Conservation (phyloP, 495 filamentous ascomycete species). For the Penicillium daleae region DNA sequence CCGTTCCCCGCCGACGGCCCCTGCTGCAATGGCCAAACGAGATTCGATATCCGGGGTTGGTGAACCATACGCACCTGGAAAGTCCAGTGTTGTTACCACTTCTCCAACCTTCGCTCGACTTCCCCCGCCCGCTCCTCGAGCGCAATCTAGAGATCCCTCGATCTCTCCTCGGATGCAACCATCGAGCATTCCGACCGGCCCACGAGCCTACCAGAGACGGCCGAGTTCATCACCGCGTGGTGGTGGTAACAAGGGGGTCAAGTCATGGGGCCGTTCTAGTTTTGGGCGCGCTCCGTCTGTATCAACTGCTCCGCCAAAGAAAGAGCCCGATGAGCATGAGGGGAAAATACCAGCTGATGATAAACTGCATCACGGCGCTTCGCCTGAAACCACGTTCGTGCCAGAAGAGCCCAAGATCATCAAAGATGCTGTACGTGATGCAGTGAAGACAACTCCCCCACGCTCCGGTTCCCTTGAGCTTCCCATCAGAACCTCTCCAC, state of each 20-base stretch:
- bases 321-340: slow-evolving; percentile 48
- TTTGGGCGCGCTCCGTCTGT: slow-evolving; percentile 36
- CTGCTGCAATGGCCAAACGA: slow-evolving; percentile 43
- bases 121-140: slow-evolving; percentile 34
- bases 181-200: slow-evolving; percentile 61
- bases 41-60: slow-evolving; percentile 24
- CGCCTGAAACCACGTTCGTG: slow-evolving; percentile 13
- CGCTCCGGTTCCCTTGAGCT: slow-evolving; percentile 22
- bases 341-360: slow-evolving; percentile 35
- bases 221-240: slow-evolving; percentile 37
- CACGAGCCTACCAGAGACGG: slow-evolving; percentile 55
- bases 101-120: slow-evolving; percentile 37
- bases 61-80: slow-evolving; percentile 27
- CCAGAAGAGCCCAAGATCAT: slow-evolving; percentile 6
- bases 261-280: slow-evolving; percentile 65
- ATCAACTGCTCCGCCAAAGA: slow-evolving; percentile 39
- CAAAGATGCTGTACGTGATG: slow-evolving; percentile 8
- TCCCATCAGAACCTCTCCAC: slow-evolving; percentile 21
- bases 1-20: slow-evolving; percentile 47
- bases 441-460: slow-evolving; percentile 9
- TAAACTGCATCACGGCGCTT: slow-evolving; percentile 20
- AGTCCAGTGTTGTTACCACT: slow-evolving; percentile 23
- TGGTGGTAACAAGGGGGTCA: slow-evolving; percentile 47
- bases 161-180: slow-evolving; percentile 55
- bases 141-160: slow-evolving; percentile 42